phyloP scores from a whole-genome alignment of 129 eudicot species.

The Flaveria robusta region DNA sequence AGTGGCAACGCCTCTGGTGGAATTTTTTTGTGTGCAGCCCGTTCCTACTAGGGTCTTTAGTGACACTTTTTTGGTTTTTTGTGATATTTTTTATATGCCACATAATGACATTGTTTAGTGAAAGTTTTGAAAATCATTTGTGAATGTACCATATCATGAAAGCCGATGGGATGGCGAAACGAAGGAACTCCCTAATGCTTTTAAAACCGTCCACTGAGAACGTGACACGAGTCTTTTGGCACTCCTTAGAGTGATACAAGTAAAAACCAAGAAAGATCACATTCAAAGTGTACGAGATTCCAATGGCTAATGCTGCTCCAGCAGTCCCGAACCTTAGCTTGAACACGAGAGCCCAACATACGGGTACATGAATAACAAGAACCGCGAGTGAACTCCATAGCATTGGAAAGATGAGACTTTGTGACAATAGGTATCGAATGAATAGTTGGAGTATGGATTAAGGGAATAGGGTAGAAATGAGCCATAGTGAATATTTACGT shows the following conservation, averaged over 20 bases:
- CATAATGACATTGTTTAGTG: too few relatives aligned
- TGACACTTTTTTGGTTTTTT: too few relatives aligned
- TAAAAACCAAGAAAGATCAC: constrained; percentile 43
- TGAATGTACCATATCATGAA: constrained; percentile 48
- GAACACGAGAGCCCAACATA: constrained; percentile 53
- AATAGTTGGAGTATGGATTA: constrained; percentile 47
- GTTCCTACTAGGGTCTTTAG: too few relatives aligned
- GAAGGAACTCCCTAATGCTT: constrained; percentile 34
- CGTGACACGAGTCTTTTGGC: constrained; percentile 41
- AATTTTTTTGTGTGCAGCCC: too few relatives aligned
- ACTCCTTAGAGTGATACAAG: constrained; percentile 35
- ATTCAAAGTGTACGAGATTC: constrained; percentile 42
- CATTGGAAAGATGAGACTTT: constrained; percentile 57
- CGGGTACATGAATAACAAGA: constrained; percentile 43
- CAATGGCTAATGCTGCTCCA: constrained; percentile 60
- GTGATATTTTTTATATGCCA: too few relatives aligned
- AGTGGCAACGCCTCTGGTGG: too few relatives aligned
- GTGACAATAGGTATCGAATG: constrained; percentile 51
- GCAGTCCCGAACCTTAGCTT: constrained; percentile 30
- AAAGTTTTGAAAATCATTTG: neutral
- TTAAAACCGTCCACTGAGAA: constrained; percentile 29
- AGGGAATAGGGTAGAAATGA: constrained; percentile 43
- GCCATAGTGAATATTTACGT: constrained; percentile 48
- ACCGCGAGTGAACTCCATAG: constrained; percentile 42
- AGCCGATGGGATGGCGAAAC: constrained; percentile 43